Evolutionary conservation across 108 stramenopile species (phyloP).

Genomic region (Stephanodiscus minutulus): DNA sequence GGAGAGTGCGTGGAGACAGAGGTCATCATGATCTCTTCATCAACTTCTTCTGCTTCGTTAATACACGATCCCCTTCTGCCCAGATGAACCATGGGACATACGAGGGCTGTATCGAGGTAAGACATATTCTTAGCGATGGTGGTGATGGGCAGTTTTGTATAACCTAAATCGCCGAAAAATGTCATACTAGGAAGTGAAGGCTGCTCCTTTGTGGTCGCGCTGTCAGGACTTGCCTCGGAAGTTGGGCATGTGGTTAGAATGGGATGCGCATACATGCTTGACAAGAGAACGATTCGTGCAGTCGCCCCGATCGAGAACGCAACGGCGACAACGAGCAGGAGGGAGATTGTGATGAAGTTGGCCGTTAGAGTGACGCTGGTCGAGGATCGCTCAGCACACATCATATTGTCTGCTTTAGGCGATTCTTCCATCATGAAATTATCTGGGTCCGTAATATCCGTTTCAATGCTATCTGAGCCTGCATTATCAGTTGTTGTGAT

Average conservation of each 20-base stretch:
- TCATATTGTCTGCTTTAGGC: too few species aligned
- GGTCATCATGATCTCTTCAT: neutral
- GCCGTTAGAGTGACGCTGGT: too few species aligned
- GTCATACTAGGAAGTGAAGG: neutral
- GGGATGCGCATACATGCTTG: neutral
- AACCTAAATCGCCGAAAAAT: neutral
- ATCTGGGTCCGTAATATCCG: too few species aligned
- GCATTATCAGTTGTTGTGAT: too few species aligned
- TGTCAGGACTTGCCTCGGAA: neutral
- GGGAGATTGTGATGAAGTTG: neutral
- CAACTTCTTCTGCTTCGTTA: neutral
- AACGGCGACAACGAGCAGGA: neutral
- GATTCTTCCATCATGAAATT: too few species aligned
- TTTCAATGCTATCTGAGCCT: too few species aligned
- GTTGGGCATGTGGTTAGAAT: neutral
- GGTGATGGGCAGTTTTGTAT: too few species aligned
- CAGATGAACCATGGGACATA: too few species aligned
- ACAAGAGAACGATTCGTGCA: neutral
- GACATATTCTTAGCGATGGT: too few species aligned
- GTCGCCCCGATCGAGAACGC: neutral
- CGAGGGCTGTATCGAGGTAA: too few species aligned
- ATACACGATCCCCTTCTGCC: too few species aligned
- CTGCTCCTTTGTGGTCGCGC: neutral
- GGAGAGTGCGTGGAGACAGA: neutral
- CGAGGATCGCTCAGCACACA: too few species aligned